Evolutionary conservation across 2,329 filamentous ascomycete genomes (phyloP), one percentile per base, ranked within the genome.

Genomic region (Trichophaea hybrida): DNA sequence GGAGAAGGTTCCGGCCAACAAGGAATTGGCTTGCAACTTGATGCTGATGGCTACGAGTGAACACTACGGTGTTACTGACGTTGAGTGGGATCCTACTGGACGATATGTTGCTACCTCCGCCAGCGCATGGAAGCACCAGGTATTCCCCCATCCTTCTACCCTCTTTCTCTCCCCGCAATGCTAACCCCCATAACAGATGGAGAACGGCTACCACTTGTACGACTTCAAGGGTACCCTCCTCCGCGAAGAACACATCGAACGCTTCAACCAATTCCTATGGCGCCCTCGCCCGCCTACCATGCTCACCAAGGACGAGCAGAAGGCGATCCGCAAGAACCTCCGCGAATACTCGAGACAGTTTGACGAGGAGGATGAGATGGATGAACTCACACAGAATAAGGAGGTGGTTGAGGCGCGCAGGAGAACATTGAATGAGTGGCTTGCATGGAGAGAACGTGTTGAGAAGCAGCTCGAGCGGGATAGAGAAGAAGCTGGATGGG

Each of bases 181-280:
- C 67, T 70, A 68, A 71, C 53, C 54, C 17, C 53, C 5, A 34
- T 37, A 37, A 53, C 70, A 95, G 88, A 95, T 97, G 88, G 93
- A 98, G 78, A 98, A 97, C 72, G 93, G 93, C 65, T 98, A 95
- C 78, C 91, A 97, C 73, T 77, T 98, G 63, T 97, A 96, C 80
- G 90, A 94, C 72, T 98, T 98, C 81, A 86, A 84, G 73, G 94
- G 93, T 65, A 84, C 86, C 69, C 80, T 85, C 58, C 82, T 98
- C 58, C 84, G 89, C 61, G 94, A 98, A 75, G 88, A 96, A 74
- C 84, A 83, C 55, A 80, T 94, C 61, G 93, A 98, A 67, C 94
- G 94, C 74, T 97, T 98, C 81, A 96, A 96, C 81, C 93, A 98
- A 74, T 88, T 90, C 75, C 74, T 87, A 64, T 98, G 93, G 93